Percentiles rank a stretch among this genome's conserved stretches.
Evolutionary conservation across 192 early-diverging fungal species (phyloP).

Genomic region (Backusella macrospora): DNA sequence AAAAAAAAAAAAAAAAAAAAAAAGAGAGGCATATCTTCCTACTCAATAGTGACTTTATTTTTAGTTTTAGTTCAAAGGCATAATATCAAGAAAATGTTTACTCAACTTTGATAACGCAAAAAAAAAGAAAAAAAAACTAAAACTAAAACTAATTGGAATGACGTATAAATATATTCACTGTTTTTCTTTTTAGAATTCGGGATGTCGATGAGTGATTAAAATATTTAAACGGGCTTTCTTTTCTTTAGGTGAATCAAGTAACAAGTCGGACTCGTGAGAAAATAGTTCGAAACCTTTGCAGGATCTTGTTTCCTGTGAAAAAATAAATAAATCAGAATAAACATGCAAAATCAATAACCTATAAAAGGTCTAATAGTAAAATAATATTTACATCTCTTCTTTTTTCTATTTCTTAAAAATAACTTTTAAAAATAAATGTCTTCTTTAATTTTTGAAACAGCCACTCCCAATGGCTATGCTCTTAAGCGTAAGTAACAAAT

Average conservation of each 20-base stretch:
- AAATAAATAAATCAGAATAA: background rate
- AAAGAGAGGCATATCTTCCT: background rate
- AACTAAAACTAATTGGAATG: background rate
- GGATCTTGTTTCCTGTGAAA: background rate
- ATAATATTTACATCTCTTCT: background rate
- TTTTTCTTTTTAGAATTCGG: background rate
- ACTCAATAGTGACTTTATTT: background rate
- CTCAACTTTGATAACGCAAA: too few species aligned
- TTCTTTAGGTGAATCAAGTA: background rate
- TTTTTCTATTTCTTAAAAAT: background rate
- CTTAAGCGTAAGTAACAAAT: background rate
- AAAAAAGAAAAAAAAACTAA: background rate
- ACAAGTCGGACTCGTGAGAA: background rate
- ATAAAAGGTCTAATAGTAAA: background rate
- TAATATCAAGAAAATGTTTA: too few species aligned
- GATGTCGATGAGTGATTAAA: background rate
- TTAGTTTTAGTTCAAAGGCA: background rate
- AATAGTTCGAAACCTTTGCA: constrained; percentile 6
- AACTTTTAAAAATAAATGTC: background rate
- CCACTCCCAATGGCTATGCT: constrained; percentile 7
- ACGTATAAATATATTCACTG: background rate
- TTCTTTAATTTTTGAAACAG: constrained; percentile 3
- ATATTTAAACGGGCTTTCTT: background rate
- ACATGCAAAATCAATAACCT: background rate
- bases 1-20: background rate